A percentile compares a stretch with the other conserved stretches of the same genome.
These are phyloP conservation scores for Piloderma croceum DNA, from an alignment of 768 basidiomycete genomes.

Conservation along the genomic window DNA sequence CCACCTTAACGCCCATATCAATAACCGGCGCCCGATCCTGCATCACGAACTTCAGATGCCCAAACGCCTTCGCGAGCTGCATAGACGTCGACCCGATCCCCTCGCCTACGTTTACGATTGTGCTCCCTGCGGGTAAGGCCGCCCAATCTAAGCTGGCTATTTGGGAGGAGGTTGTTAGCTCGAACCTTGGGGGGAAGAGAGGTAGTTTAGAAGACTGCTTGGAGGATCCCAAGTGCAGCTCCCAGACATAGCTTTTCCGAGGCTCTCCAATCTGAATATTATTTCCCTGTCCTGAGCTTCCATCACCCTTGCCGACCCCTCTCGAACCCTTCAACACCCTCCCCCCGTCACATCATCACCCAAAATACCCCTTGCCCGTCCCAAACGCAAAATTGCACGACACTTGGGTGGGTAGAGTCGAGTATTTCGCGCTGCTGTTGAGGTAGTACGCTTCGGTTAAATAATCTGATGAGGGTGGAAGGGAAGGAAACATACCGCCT, in stretches of 20 bases:
- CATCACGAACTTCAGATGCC: slow-evolving; percentile 44
- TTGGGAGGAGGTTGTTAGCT: no score
- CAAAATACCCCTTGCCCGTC: slow-evolving; percentile 50
- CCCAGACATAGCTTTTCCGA: slow-evolving; percentile 73
- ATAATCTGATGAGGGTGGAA: slow-evolving; percentile 50
- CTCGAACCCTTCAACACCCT: no score
- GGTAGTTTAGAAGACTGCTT: slow-evolving; percentile 50
- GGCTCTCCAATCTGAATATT: slow-evolving; percentile 57
- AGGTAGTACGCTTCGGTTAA: slow-evolving; percentile 62
- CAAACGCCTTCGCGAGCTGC: slow-evolving; percentile 21
- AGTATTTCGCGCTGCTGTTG: slow-evolving; percentile 21
- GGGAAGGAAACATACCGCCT: slow-evolving; percentile 43
- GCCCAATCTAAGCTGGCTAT: slow-evolving; percentile 63
- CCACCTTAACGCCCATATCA: slow-evolving; percentile 51
- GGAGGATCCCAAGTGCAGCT: slow-evolving; percentile 68
- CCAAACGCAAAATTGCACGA: slow-evolving; percentile 73
- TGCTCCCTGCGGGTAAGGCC: slow-evolving; percentile 39
- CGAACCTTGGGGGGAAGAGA: no score
- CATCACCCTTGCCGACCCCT: no score
- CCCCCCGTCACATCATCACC: slow-evolving; percentile 68
- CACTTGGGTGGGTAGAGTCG: slow-evolving; percentile 42
- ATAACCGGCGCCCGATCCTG: slow-evolving; percentile 56
- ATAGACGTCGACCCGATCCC: slow-evolving; percentile 55
- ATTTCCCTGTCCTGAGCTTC: no score
- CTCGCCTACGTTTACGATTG: slow-evolving; percentile 66